Evolutionary conservation across 257 asterid species (phyloP).

Genomic region (Lithospermum erythrorhizon): DNA sequence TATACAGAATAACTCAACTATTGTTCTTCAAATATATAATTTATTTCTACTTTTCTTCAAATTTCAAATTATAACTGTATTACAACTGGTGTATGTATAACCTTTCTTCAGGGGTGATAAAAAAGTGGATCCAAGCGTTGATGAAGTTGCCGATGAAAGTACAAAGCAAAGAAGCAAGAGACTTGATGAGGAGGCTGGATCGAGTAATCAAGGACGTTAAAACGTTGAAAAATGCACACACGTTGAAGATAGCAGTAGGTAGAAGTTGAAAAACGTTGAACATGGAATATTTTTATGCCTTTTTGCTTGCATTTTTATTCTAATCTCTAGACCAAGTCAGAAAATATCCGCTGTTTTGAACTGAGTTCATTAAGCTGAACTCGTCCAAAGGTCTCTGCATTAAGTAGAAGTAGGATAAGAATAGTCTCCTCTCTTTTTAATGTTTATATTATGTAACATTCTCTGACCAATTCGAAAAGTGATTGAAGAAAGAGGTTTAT

Average conservation of each 20-base stretch:
- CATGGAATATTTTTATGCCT: background rate
- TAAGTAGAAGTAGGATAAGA: no score
- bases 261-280: constrained; percentile 10
- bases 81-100: background rate
- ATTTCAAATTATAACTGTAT: background rate
- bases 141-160: constrained; percentile 46
- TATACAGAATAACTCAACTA: no score
- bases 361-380: background rate
- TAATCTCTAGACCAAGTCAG: background rate
- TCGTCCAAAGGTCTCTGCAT: no score
- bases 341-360: background rate
- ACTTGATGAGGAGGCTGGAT: constrained; percentile 38
- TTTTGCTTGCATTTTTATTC: background rate
- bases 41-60: no score
- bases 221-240: constrained; percentile 18
- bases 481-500: background rate
- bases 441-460: no score
- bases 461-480: no score
- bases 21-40: no score
- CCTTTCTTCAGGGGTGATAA: constrained; percentile 40
- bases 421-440: no score
- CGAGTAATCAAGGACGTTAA: constrained; percentile 13
- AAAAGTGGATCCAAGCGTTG: constrained; percentile 19
- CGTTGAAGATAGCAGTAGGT: constrained; percentile 10
- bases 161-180: constrained; percentile 37